Conservation (phyloP, 129 eudicot genomes). For the Heracleum sosnowskyi region DNA sequence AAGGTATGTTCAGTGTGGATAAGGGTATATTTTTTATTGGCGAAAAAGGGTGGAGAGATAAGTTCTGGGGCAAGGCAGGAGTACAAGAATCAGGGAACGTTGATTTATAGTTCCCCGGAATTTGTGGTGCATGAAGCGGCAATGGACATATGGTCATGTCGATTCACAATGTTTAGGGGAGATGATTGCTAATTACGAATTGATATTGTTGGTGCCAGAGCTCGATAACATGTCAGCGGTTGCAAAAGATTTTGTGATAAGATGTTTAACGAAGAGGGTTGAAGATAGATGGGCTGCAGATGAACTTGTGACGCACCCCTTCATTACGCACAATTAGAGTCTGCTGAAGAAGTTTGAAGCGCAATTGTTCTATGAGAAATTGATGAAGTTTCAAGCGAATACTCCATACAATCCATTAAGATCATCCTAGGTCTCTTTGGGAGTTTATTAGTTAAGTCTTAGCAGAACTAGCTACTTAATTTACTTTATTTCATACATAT, state of each 20-base stretch:
- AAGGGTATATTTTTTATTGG: neutral
- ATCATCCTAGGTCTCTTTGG: neutral
- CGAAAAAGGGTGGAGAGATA: neutral
- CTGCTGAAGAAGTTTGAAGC: neutral
- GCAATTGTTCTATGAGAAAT: neutral
- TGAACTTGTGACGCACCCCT: neutral
- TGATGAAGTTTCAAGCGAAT: neutral
- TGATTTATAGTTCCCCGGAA: neutral
- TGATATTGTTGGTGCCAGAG: neutral
- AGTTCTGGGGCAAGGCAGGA: neutral
- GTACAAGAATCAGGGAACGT: neutral
- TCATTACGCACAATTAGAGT: neutral
- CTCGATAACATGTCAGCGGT: neutral
- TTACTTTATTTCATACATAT: no score
- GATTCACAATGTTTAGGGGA: neutral
- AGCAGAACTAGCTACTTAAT: neutral
- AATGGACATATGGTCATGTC: neutral
- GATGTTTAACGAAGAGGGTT: neutral
- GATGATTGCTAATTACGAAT: neutral
- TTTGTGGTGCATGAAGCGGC: neutral
- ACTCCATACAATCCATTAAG: neutral
- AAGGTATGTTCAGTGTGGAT: neutral
- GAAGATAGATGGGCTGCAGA: neutral
- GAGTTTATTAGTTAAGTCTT: neutral
- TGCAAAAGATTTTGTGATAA: neutral